Evolutionary conservation across 768 basidiomycete genomes (phyloP).

Genomic region (Exsudoporus frostii): DNA sequence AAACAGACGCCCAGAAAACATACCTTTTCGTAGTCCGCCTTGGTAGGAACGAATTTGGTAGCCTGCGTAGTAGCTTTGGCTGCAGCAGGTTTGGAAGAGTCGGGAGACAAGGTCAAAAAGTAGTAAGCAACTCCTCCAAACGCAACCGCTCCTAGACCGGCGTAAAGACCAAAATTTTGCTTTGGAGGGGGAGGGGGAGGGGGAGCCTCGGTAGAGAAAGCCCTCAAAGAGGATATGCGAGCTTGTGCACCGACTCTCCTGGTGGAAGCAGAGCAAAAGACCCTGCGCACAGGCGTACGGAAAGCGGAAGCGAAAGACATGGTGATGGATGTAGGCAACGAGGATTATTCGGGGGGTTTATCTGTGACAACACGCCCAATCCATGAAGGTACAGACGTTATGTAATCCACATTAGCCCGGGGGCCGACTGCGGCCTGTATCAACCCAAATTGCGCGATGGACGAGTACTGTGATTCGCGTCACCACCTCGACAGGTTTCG

Average conservation of each 20-base stretch:
- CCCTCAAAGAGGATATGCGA: constrained; percentile 47
- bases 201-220: constrained; percentile 54
- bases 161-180: constrained; percentile 55
- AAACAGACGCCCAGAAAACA: background rate
- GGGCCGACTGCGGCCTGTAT: background rate
- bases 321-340: constrained; percentile 11
- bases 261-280: constrained; percentile 31
- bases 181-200: constrained; percentile 40
- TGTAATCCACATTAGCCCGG: constrained; percentile 11
- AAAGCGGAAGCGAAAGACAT: constrained; percentile 57
- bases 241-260: constrained; percentile 29
- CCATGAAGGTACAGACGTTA: constrained; percentile 1
- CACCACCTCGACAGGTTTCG: background rate
- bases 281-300: constrained; percentile 49
- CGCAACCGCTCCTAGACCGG: constrained; percentile 58
- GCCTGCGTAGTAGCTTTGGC: constrained; percentile 64
- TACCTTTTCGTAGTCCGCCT: constrained; percentile 90
- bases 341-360: constrained; percentile 6
- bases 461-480: constrained; percentile 2
- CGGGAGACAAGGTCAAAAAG: constrained; percentile 44
- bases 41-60: constrained; percentile 68
- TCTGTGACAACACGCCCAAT: constrained; percentile 3
- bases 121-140: constrained; percentile 66
- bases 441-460: constrained; percentile 8
- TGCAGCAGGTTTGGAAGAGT: constrained; percentile 48